A percentile compares a stretch with the other conserved stretches of the same genome.
phyloP scores from a whole-genome alignment of 495 filamentous ascomycete genomes.

The Penicillium canariense region DNA sequence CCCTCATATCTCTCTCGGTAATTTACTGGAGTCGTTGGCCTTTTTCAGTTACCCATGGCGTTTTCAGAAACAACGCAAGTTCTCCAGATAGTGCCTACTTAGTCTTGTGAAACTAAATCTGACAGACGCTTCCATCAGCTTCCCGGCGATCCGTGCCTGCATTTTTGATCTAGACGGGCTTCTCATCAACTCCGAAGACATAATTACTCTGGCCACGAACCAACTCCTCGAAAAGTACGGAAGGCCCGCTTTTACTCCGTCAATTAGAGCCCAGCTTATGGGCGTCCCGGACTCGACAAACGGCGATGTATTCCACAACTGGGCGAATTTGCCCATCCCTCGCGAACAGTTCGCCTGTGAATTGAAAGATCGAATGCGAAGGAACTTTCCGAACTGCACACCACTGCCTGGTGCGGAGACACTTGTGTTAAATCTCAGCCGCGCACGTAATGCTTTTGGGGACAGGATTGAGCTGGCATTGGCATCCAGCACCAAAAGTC shows the following conservation, averaged over 20 bases:
- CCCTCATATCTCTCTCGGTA: too few relatives aligned
- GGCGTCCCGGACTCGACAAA: constrained; percentile 19
- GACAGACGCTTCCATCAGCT: constrained; percentile 13
- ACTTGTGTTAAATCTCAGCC: constrained; percentile 29
- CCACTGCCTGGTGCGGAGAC: constrained; percentile 35
- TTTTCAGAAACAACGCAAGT: too few relatives aligned
- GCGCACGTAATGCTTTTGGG: constrained; percentile 11
- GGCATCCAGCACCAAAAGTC: constrained; percentile 18
- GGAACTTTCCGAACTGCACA: constrained; percentile 28
- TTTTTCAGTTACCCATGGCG: too few relatives aligned
- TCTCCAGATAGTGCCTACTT: too few relatives aligned
- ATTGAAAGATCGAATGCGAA: constrained; percentile 20
- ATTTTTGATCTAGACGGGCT: constrained; percentile 47
- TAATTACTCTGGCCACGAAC: constrained; percentile 34
- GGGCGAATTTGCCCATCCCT: constrained; percentile 28
- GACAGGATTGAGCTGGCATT: constrained; percentile 16
- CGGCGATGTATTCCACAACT: not conserved
- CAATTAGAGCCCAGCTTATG: constrained; percentile 25
- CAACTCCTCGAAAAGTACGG: constrained; percentile 31
- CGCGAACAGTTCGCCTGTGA: constrained; percentile 29
- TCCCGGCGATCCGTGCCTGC: constrained; percentile 42
- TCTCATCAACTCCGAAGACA: constrained; percentile 45
- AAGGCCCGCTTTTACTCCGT: constrained; percentile 24
- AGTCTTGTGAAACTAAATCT: too few relatives aligned
- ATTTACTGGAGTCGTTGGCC: too few relatives aligned